Evolutionary conservation across 495 filamentous ascomycete genomes (phyloP), one percentile per base, ranked within the genome.

Genomic region (Trichoderma gamsii): DNA sequence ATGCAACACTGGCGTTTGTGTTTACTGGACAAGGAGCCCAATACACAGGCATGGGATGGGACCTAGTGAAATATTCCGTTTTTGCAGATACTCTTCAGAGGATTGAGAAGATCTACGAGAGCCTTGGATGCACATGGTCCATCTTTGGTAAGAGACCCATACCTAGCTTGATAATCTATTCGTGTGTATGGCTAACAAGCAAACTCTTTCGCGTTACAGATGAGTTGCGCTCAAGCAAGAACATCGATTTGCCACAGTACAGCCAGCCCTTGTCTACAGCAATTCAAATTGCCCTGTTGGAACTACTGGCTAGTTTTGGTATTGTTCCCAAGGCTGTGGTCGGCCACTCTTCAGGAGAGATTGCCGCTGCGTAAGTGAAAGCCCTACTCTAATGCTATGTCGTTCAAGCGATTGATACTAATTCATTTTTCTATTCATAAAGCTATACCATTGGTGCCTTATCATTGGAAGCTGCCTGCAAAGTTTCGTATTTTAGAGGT

Each of bases 271-370:
- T 81, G 38, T 85, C 76, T 66, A 82, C 81, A 7, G 78, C 78
- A 29, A 38, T 85, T 0, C 83, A 85, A 66, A 71, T 85, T n/a
- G 79, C 79, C 1, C 68, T 89, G 18, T 80, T 86, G 0, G 79
- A 83, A 6, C 70, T 88, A 5, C 72, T 89, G 2, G 66, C 67
- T 12, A 74, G 72, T 27, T 84, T 82, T 75, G 78, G 77, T 25
- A 75, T 89, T 8, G 51, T 64, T 6, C 82, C 84, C 1, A 59
- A 67, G 25, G 78, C 78, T 29, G 84, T 86, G 0, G 77, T 86
- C 2, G 86, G 87, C 3, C 86, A 89, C 70, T 89, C 86, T 0
- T 85, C 81, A 69, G 87, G 87, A 2, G 87, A 89, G 71, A 88
- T 88, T 71, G 79, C 75, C 1, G 79, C 79, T 0, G 79, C 79